phyloP scores from a whole-genome alignment of 202 grass and related monocot genomes.

The Digitaria exilis region DNA sequence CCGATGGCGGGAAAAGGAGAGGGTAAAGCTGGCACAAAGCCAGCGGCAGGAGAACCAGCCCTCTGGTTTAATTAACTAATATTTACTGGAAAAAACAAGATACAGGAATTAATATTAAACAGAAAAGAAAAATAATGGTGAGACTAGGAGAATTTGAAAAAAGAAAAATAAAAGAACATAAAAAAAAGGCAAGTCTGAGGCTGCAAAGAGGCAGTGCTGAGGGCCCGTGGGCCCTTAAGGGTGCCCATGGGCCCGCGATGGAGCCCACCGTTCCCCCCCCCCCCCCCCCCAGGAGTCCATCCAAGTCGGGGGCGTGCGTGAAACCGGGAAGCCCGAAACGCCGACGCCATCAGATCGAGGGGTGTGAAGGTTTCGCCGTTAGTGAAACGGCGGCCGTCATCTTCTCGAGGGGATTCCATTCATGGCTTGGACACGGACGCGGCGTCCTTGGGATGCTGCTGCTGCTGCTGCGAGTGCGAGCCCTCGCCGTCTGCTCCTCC shows the following conservation, averaged over 20 bases:
- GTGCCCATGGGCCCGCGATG: neutral
- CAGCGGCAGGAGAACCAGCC: constrained; percentile 40
- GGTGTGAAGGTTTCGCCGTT: constrained; percentile 15
- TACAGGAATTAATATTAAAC: constrained; percentile 30
- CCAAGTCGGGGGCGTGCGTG: neutral
- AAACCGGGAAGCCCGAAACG: neutral
- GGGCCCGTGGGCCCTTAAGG: constrained; percentile 6
- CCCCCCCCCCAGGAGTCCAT: neutral
- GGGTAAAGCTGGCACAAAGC: constrained; percentile 53
- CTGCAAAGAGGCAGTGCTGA: neutral
- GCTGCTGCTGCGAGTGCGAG: neutral
- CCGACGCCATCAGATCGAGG: constrained; percentile 15
- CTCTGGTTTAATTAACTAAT: constrained; percentile 35
- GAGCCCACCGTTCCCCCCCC: no score
- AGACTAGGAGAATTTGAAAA: neutral
- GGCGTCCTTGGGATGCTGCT: constrained; percentile 59
- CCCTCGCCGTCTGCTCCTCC: constrained; percentile 35
- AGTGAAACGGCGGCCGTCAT: neutral
- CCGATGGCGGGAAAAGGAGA: constrained; percentile 48
- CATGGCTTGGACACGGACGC: constrained; percentile 61
- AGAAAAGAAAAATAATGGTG: constrained; percentile 30
- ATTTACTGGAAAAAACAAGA: constrained; percentile 43
- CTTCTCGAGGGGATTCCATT: no score
- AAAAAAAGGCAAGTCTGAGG: constrained; percentile 10
- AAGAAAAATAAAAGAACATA: neutral